Conservation (phyloP, 257 asterid genomes). For the Pogostemon cablin region DNA sequence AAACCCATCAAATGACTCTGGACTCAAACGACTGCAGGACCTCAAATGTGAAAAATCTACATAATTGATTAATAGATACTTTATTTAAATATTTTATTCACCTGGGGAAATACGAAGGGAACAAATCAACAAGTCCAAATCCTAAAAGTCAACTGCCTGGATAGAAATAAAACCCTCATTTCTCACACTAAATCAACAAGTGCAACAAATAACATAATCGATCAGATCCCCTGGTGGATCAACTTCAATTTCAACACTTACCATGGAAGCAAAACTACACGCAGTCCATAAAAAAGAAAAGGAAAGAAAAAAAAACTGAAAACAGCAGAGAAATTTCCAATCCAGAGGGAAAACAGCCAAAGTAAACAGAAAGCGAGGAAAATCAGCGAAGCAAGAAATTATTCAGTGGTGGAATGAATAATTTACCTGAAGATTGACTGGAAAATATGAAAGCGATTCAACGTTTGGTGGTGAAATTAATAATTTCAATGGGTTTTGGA, state of each 20-base stretch:
- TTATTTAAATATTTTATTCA: neutral
- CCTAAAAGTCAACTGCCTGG: too few relatives aligned
- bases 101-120: neutral
- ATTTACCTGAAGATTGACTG: constrained; percentile 16
- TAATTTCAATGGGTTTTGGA: constrained; percentile 6
- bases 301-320: neutral
- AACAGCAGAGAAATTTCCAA: neutral
- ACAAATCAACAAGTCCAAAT: neutral
- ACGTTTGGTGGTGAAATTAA: neutral
- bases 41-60: constrained; percentile 16
- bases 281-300: neutral
- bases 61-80: neutral
- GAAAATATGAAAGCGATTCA: neutral
- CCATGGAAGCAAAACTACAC: constrained; percentile 10
- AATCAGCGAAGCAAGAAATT: neutral
- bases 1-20: neutral
- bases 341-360: neutral
- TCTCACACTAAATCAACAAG: constrained; percentile 3
- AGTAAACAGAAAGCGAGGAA: too few relatives aligned
- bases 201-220: neutral
- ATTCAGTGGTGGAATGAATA: neutral
- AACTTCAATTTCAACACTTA: constrained; percentile 23
- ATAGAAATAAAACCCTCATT: neutral
- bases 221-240: constrained; percentile 23
- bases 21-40: constrained; percentile 7